Evolutionary conservation across 1,139 yeast species (phyloP).

Genomic region (Wickerhamomyces sp.): DNA sequence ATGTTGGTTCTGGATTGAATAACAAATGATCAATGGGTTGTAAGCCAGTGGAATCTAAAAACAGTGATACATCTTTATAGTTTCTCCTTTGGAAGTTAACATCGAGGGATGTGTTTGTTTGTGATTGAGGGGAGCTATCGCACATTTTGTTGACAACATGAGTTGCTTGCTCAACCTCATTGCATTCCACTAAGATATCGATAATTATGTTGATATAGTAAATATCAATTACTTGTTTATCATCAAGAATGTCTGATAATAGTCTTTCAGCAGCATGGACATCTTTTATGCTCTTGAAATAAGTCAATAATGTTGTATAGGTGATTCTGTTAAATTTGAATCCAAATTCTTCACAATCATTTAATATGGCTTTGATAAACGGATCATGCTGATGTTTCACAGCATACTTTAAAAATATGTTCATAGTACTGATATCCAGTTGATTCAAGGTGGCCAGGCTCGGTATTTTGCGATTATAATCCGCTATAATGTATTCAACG

Average conservation of each 20-base stretch:
- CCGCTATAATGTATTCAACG: conserved; percentile 3
- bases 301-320: conserved; percentile 8
- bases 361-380: conserved; percentile 8
- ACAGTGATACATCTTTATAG: conserved; percentile 5
- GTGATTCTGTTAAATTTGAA: conserved; percentile 13
- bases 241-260: conserved; percentile 2
- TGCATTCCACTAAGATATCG: conserved; percentile 4
- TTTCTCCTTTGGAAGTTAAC: conserved; percentile 6
- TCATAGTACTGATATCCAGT: conserved; percentile 9
- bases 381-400: conserved; percentile 4
- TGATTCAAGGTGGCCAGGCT: not conserved
- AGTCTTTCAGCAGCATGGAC: conserved; percentile 1
- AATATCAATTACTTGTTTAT: conserved; percentile 9
- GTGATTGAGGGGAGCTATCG: not conserved
- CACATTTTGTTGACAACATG: not conserved
- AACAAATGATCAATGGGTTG: conserved; percentile 4
- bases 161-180: conserved; percentile 6
- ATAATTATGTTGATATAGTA: conserved; percentile 7
- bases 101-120: not conserved
- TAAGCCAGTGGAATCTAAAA: conserved; percentile 9
- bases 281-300: not conserved
- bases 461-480: not conserved
- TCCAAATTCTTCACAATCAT: conserved; percentile 3
- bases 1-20: conserved; percentile 10
- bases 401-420: conserved; percentile 14